phyloP scores from a whole-genome alignment of 1,284 basidiomycete genomes.

The Fomitopsis betulina region DNA sequence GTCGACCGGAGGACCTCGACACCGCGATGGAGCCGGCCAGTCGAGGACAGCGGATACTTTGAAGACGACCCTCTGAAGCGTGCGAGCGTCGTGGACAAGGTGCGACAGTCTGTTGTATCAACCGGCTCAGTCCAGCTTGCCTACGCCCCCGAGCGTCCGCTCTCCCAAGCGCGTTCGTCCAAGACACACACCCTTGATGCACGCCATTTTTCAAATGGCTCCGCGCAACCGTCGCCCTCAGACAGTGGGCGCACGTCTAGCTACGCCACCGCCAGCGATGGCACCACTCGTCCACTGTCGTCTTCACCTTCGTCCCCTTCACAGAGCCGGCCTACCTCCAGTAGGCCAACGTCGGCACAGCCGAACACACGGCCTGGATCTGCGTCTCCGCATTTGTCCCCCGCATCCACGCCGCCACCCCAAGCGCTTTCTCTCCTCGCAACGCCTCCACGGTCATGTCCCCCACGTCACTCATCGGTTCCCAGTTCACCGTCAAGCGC shows the following conservation, averaged over 20 bases:
- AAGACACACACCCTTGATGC: constrained; percentile 1
- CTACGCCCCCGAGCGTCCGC: constrained; percentile 25
- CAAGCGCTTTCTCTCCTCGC: constrained; percentile 13
- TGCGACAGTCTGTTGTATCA: constrained; percentile 23
- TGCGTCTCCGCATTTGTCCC: constrained; percentile 5
- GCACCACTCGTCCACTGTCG: not conserved
- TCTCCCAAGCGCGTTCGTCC: constrained; percentile 12
- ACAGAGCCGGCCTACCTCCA: constrained; percentile 1
- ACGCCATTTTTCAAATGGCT: constrained; percentile 1
- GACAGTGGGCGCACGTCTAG: not conserved
- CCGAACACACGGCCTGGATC: not conserved
- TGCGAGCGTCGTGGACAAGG: constrained; percentile 18
- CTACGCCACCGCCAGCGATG: not conserved
- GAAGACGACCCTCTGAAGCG: constrained; percentile 24
- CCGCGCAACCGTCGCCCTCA: not conserved
- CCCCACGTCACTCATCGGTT: constrained; percentile 31
- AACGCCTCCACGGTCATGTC: constrained; percentile 21
- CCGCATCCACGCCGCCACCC: constrained; percentile 12
- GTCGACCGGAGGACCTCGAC: constrained; percentile 22
- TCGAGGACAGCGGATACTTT: constrained; percentile 28
- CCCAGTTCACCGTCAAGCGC: constrained; percentile 43
- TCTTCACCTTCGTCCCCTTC: constrained; percentile 11
- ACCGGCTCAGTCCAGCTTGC: constrained; percentile 26
- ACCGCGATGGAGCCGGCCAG: constrained; percentile 16
- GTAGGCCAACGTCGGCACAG: not conserved